Conservation (phyloP, 2,329 filamentous ascomycete genomes). For the Dactylellina drechsleri region DNA sequence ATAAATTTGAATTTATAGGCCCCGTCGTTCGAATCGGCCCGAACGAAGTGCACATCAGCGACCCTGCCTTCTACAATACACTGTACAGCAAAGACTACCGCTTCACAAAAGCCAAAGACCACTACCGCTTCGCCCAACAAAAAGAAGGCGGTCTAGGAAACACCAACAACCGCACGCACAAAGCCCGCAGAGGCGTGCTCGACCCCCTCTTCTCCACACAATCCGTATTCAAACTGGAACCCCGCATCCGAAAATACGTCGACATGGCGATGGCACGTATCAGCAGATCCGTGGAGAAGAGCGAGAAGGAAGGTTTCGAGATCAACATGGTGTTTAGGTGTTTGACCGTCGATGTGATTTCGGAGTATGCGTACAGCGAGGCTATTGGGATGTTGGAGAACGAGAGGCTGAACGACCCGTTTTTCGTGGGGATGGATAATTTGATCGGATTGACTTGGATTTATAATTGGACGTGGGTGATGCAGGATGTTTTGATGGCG, state of each 20-base stretch:
- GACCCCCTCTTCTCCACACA: slow-evolving; percentile 63
- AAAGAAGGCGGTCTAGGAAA: slow-evolving; percentile 59
- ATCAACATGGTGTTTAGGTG: slow-evolving; percentile 58
- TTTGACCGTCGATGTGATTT: slow-evolving; percentile 62
- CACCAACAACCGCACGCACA: slow-evolving; percentile 61
- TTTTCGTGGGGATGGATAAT: slow-evolving; percentile 63
- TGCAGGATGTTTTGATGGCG: slow-evolving; percentile 54
- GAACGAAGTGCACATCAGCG: slow-evolving; percentile 59
- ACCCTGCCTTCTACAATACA: slow-evolving; percentile 59
- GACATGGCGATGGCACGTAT: slow-evolving; percentile 54
- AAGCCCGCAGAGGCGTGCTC: slow-evolving; percentile 63
- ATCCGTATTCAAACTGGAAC: slow-evolving; percentile 55
- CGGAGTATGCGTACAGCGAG: slow-evolving; percentile 63
- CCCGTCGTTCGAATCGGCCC: slow-evolving; percentile 63
- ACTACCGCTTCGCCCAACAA: slow-evolving; percentile 52
- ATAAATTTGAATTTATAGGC: slow-evolving; percentile 42
- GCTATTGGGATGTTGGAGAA: slow-evolving; percentile 62
- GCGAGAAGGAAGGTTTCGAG: slow-evolving; percentile 34
- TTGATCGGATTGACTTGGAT: slow-evolving; percentile 60
- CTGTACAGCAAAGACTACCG: slow-evolving; percentile 64
- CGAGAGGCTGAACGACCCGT: slow-evolving; percentile 62
- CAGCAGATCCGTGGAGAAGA: slow-evolving; percentile 59
- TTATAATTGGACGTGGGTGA: slow-evolving; percentile 62
- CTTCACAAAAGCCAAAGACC: slow-evolving; percentile 58
- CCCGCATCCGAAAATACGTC: slow-evolving; percentile 37